phyloP scores from a whole-genome alignment of 1,284 basidiomycete species.

The Caloboletus inedulis region DNA sequence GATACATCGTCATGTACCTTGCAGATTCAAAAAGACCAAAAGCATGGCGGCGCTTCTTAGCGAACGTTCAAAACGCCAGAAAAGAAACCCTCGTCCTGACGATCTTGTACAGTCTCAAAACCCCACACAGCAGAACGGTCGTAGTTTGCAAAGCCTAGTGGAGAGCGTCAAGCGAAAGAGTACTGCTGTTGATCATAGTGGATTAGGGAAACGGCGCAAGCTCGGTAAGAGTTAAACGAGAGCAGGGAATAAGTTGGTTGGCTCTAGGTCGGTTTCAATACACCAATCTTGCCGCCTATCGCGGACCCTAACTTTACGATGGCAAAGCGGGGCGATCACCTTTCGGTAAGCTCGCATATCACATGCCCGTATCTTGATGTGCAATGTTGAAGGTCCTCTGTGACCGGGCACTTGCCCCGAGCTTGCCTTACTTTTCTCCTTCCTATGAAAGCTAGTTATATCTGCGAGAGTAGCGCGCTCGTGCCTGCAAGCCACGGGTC shows the following conservation, averaged over 20 bases:
- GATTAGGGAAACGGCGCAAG: constrained; percentile 56
- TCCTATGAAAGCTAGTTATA: background rate
- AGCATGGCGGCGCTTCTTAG: constrained; percentile 80
- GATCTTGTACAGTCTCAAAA: constrained; percentile 10
- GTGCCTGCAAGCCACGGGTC: no score
- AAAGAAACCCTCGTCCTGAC: constrained; percentile 26
- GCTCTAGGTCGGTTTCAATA: background rate
- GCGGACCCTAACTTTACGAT: background rate
- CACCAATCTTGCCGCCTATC: background rate
- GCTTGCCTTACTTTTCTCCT: no score
- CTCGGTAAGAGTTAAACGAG: constrained; percentile 24
- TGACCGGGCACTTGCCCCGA: background rate
- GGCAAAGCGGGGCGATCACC: background rate
- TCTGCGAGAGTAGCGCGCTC: background rate
- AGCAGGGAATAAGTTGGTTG: background rate
- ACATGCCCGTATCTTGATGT: background rate
- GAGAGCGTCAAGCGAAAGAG: constrained; percentile 86
- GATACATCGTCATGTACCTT: background rate
- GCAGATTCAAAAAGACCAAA: constrained; percentile 86
- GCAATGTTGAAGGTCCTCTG: background rate
- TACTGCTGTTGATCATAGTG: constrained; percentile 28
- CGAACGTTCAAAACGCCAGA: constrained; percentile 64
- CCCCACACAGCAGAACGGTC: constrained; percentile 15
- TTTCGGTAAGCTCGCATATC: no score
- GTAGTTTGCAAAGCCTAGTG: constrained; percentile 64